phyloP scores from a whole-genome alignment of 805 yeast species.

The Schwanniomyces pseudopolymorphus region DNA sequence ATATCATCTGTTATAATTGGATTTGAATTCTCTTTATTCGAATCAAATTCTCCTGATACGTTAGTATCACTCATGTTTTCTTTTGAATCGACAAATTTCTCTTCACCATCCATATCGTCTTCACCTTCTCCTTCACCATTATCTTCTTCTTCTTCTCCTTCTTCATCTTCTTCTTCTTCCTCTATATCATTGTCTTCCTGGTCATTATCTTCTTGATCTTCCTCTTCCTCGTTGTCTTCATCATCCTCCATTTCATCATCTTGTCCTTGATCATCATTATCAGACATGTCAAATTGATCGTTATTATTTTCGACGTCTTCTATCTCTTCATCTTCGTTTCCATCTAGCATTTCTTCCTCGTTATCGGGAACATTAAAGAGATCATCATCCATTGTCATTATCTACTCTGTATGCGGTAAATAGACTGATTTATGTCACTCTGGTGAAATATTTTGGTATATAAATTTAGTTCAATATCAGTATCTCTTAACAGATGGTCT shows the following conservation, averaged over 20 bases:
- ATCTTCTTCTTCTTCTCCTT: conserved; percentile 16
- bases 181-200: too few relatives aligned
- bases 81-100: conserved; percentile 1
- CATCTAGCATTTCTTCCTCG: conserved; percentile 16
- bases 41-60: background rate
- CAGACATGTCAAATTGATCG: conserved; percentile 18
- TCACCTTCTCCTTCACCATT: conserved; percentile 9
- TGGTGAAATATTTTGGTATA: background rate
- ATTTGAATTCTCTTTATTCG: conserved; percentile 3
- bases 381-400: conserved; percentile 27
- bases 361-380: conserved; percentile 21
- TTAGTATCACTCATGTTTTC: background rate
- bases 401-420: conserved; percentile 3
- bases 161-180: conserved; percentile 9
- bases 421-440: conserved; percentile 2
- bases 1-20: conserved; percentile 1
- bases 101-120: conserved; percentile 8
- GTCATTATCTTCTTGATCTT: conserved; percentile 11
- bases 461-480: background rate
- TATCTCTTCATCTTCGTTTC: conserved; percentile 5
- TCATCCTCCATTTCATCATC: conserved; percentile 18
- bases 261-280: conserved; percentile 22
- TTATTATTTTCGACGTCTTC: conserved; percentile 15
- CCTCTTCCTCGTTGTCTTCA: conserved; percentile 16
- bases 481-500: background rate